phyloP scores from a whole-genome alignment of 495 filamentous ascomycete species.

The Xylaria castorea region DNA sequence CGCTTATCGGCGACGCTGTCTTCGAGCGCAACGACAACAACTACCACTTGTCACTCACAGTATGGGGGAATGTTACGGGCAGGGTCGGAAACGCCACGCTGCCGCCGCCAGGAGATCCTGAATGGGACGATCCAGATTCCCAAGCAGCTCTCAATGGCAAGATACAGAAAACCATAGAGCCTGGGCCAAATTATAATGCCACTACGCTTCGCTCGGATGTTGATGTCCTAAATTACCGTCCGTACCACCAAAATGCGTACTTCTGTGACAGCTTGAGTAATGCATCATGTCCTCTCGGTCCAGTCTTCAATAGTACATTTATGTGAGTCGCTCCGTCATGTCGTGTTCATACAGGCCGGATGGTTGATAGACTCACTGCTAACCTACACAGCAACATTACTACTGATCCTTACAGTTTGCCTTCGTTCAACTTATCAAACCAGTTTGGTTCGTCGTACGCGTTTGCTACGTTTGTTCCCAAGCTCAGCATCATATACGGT shows the following conservation, averaged over 20 bases:
- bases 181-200: constrained; percentile 51
- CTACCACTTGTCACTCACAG: constrained; percentile 76
- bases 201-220: constrained; percentile 74
- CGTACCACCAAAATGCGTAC: constrained; percentile 58
- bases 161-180: constrained; percentile 67
- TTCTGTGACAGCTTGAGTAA: constrained; percentile 73
- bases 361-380: not conserved
- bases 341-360: constrained; percentile 3
- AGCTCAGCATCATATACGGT: constrained; percentile 75
- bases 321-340: constrained; percentile 53
- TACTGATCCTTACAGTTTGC: constrained; percentile 55
- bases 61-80: constrained; percentile 92
- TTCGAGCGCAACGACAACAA: constrained; percentile 68
- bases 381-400: constrained; percentile 12
- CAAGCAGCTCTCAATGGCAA: constrained; percentile 68
- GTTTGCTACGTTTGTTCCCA: constrained; percentile 79
- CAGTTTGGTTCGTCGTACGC: constrained; percentile 81
- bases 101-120: constrained; percentile 63
- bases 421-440: constrained; percentile 76
- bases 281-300: constrained; percentile 74
- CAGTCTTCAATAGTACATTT: constrained; percentile 67
- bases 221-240: constrained; percentile 75
- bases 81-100: constrained; percentile 48
- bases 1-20: constrained; percentile 70
- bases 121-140: constrained; percentile 57